Base-by-base conservation (phyloP, 306 rosid genomes). In the Vigna unguiculata region DNA sequence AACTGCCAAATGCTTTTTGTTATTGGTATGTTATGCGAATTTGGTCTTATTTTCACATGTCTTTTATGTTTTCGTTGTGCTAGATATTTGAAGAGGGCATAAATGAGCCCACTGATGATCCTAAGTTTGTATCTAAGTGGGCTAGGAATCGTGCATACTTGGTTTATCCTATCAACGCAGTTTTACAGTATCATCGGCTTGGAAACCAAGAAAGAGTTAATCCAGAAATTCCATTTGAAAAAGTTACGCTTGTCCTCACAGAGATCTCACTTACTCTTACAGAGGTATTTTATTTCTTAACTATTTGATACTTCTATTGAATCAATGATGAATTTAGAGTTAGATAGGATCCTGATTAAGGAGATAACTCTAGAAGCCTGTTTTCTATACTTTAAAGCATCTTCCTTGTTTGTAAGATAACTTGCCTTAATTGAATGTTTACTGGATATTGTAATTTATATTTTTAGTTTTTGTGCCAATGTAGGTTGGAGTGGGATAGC, bases 11-110 rank as follows among this genome's bases (percentile, higher is more conserved):
- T 69, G 25, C 36, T 47, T 58, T 24, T n/a, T 24, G 47, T 57
- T 45, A 59, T 67, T 61, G 28, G 24, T 55, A 36, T 34, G 53
- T 30, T 40, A 49, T 64, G 32, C 21, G 75, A 30, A 21, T 41
- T 34, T 32, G 48, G 46, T 59, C 74, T 36, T 81, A 36, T 58
- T 22, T 85, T 81, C 28, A 61, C 20, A 41, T 36, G 19, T 65
- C 78, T 78, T 68, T 69, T 57, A 69, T 48, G 57, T 60, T 62
- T 51, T 75, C 81, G 62, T 22, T 40, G 61, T 59, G 65, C 86
- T 78, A 95, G 99, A 85, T 95, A 69, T 95, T 95, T 90, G 99
- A 95, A 86, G 97, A 88, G 66, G 97, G 99, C 77, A 95, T 95
- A 78, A 90, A 85, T 12, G 91, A 88, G 86, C 90, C 93, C 59